A percentile compares a stretch with the other conserved stretches of the same genome.
These are phyloP conservation scores for Diaporthe eres DNA, from an alignment of 2,329 filamentous ascomycete genomes.

Conservation along the genomic window DNA sequence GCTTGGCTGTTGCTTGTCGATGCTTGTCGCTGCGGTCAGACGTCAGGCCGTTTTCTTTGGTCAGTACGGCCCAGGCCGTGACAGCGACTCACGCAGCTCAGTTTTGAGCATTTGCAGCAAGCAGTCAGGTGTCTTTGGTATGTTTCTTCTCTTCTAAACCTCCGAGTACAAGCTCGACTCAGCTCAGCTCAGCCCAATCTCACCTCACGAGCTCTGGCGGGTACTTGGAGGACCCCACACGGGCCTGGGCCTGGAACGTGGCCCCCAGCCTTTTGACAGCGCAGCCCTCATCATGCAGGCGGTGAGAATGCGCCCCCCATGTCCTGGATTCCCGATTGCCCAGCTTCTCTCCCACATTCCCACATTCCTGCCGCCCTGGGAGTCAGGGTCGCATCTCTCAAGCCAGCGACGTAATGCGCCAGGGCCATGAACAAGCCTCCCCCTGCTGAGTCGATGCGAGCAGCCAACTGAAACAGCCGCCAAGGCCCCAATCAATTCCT, in stretches of 20 bases:
- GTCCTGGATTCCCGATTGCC: neutral
- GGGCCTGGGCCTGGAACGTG: constrained; percentile 15
- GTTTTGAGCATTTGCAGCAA: neutral
- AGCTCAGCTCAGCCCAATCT: constrained; percentile 3
- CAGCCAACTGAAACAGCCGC: constrained; percentile 42
- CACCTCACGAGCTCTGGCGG: neutral
- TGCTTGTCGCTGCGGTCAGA: constrained; percentile 19
- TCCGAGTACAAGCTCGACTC: neutral
- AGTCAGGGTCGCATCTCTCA: constrained; percentile 17
- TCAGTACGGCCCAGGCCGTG: neutral
- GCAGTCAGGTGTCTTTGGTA: neutral
- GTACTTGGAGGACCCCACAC: neutral
- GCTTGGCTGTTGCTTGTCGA: constrained; percentile 29
- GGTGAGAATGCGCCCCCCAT: neutral
- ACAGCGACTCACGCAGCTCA: neutral
- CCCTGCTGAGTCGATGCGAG: constrained; percentile 33
- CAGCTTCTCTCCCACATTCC: neutral
- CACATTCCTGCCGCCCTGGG: neutral
- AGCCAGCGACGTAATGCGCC: constrained; percentile 28
- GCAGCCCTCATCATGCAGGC: constrained; percentile 24
- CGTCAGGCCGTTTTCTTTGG: neutral
- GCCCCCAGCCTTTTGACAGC: constrained; percentile 26
- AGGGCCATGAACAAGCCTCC: constrained; percentile 21
- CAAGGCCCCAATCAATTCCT: constrained; percentile 37
- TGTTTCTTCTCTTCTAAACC: neutral